Percentiles rank a stretch among this genome's conserved stretches.
Conservation (phyloP, 345 rosid genomes). For the Aurinia saxatilis region DNA sequence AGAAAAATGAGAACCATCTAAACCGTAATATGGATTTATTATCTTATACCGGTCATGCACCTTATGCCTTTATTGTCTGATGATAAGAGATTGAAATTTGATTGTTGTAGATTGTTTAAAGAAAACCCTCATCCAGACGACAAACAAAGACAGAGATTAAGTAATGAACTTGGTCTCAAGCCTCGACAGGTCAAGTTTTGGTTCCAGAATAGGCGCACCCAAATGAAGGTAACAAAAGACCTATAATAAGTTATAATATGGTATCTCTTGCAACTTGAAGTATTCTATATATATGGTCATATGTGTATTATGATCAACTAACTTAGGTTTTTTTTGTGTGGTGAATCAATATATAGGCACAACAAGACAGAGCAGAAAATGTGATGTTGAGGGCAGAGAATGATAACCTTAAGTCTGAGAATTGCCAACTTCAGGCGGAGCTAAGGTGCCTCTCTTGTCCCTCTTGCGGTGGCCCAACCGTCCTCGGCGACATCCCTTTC, state of each 20-base stretch:
- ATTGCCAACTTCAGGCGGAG: conserved; percentile 69
- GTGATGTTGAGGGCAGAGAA: conserved; percentile 73
- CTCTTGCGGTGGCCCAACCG: conserved; percentile 65
- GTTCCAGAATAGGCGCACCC: conserved; percentile 99
- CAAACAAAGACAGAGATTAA: conserved; percentile 76
- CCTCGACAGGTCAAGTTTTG: conserved; percentile 98
- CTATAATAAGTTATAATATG: too few relatives aligned
- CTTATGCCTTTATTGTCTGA: neutral
- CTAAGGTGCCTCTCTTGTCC: conserved; percentile 63
- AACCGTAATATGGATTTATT: neutral
- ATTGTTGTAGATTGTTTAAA: conserved; percentile 70
- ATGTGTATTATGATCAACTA: too few relatives aligned
- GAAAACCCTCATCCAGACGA: conserved; percentile 97
- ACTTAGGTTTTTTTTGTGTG: too few relatives aligned
- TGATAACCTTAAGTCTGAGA: conserved; percentile 62
- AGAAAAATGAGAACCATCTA: neutral
- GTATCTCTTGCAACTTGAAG: too few relatives aligned
- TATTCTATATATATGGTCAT: too few relatives aligned
- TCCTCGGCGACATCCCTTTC: conserved; percentile 59
- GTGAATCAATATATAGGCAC: conserved; percentile 57
- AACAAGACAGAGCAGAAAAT: conserved; percentile 82
- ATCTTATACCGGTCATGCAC: too few relatives aligned
- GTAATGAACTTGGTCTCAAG: conserved; percentile 87
- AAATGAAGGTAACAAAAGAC: conserved; percentile 90
- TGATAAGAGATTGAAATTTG: neutral